These are phyloP conservation scores for Sporisorium scitamineum DNA, from an alignment of 1,284 basidiomycete species.

Conservation along the genomic window DNA sequence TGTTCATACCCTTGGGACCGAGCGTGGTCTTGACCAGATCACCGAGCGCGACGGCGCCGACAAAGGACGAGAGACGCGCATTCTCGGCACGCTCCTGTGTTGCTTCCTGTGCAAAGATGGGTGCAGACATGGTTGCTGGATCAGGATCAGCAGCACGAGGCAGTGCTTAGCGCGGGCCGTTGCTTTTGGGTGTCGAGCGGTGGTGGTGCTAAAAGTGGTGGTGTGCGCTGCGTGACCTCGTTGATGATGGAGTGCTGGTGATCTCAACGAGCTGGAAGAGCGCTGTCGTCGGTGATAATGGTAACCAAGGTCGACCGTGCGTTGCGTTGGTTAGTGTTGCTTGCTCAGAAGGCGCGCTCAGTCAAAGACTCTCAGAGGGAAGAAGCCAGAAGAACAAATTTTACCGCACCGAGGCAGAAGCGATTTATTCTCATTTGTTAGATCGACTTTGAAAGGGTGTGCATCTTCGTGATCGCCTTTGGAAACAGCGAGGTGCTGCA, in stretches of 20 bases:
- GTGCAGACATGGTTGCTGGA: conserved; percentile 64
- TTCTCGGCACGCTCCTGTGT: conserved; percentile 99
- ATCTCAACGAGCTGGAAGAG: not conserved
- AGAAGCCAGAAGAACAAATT: conserved; percentile 49
- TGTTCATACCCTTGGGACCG: conserved; percentile 96
- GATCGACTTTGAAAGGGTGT: not conserved
- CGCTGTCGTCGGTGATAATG: not conserved
- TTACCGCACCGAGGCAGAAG: not conserved
- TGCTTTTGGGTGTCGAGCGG: not conserved
- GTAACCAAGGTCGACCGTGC: not conserved
- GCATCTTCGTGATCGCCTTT: not conserved
- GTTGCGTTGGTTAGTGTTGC: conserved; percentile 7
- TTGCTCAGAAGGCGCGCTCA: conserved; percentile 5
- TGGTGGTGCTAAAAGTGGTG: not conserved
- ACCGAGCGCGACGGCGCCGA: conserved; percentile 94
- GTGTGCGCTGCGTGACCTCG: not conserved
- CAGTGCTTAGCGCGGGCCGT: not conserved
- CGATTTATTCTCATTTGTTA: conserved; percentile 5
- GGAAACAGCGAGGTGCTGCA: not conserved
- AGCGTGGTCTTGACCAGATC: conserved; percentile 98
- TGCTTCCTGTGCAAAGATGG: conserved; percentile 73
- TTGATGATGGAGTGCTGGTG: not conserved
- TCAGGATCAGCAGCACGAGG: not conserved
- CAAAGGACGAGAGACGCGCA: conserved; percentile 95
- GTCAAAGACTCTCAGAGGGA: not conserved